A percentile compares a stretch with the other conserved stretches of the same genome.
Conservation (phyloP, 2,329 filamentous ascomycete genomes). For the Colletotrichum lindemuthianum region DNA sequence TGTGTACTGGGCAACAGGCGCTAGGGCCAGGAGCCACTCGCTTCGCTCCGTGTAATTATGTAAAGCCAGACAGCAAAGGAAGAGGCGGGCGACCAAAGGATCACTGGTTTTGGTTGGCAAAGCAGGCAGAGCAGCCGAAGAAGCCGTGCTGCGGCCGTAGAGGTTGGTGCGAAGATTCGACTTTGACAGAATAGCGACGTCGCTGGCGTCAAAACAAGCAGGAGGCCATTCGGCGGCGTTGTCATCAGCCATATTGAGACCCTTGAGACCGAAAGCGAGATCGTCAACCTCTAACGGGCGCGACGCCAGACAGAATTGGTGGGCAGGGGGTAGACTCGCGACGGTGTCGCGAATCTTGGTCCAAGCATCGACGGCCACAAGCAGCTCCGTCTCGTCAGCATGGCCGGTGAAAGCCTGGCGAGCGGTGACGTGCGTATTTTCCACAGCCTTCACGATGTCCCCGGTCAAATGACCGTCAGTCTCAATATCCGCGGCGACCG, state of each 20-base stretch:
- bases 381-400: fast-evolving
- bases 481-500: neutral
- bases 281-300: fast-evolving
- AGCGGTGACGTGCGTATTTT: neutral
- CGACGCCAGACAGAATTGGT: neutral
- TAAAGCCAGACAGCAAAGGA: neutral
- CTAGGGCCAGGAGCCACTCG: neutral
- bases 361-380: neutral
- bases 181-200: neutral
- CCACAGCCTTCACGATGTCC: neutral
- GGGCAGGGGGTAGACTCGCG: neutral
- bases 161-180: fast-evolving
- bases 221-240: neutral
- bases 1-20: fast-evolving
- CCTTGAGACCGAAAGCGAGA: neutral
- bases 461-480: neutral
- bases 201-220: fast-evolving
- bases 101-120: neutral
- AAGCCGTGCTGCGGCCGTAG: neutral
- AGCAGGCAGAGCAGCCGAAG: fast-evolving
- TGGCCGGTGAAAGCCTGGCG: fast-evolving
- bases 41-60: neutral
- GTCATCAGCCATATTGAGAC: fast-evolving
- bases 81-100: fast-evolving
- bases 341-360: fast-evolving